Evolutionary conservation across 2,329 filamentous ascomycete genomes (phyloP).

Genomic region (Davidsoniella virescens): DNA sequence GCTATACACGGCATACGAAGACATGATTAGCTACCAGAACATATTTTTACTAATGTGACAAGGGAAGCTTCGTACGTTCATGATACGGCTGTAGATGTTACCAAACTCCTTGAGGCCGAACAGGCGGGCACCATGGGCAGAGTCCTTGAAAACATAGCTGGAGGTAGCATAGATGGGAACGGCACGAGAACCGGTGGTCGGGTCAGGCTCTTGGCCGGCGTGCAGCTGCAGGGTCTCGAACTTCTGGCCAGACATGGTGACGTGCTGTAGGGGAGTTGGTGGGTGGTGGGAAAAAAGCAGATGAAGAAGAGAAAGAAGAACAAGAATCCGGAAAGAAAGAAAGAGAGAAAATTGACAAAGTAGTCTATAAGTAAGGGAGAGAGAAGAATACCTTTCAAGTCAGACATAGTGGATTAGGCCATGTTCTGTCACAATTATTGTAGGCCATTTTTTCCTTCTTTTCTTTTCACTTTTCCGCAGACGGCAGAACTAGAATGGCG

Average conservation of each 20-base stretch:
- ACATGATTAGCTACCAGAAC: not conserved
- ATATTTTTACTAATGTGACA: not conserved
- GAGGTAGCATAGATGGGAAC: conserved; percentile 93
- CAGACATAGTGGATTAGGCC: too few species aligned
- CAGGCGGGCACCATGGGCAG: conserved; percentile 81
- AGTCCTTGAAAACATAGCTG: conserved; percentile 92
- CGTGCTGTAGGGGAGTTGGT: conserved; percentile 6
- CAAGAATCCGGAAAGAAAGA: not conserved
- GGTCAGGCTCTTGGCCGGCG: conserved; percentile 67
- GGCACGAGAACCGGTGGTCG: conserved; percentile 69
- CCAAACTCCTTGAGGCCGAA: conserved; percentile 95
- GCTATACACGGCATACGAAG: conserved; percentile 29
- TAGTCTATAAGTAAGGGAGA: not conserved
- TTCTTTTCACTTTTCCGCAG: too few species aligned
- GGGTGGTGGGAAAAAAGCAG: conserved; percentile 7
- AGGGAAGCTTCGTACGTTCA: conserved; percentile 48
- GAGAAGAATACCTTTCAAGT: not conserved
- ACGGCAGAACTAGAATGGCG: too few species aligned
- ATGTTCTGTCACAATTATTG: too few species aligned
- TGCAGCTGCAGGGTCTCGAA: conserved; percentile 81
- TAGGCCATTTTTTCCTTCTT: too few species aligned
- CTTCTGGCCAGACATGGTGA: conserved; percentile 32
- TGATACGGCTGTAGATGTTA: conserved; percentile 95
- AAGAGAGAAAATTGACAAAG: too few species aligned
- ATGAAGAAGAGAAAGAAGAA: conserved; percentile 14